Percentiles rank a stretch among this genome's conserved stretches.
These are phyloP conservation scores for Aschersonia sp. DNA, from an alignment of 2,329 filamentous ascomycete genomes.

Conservation along the genomic window DNA sequence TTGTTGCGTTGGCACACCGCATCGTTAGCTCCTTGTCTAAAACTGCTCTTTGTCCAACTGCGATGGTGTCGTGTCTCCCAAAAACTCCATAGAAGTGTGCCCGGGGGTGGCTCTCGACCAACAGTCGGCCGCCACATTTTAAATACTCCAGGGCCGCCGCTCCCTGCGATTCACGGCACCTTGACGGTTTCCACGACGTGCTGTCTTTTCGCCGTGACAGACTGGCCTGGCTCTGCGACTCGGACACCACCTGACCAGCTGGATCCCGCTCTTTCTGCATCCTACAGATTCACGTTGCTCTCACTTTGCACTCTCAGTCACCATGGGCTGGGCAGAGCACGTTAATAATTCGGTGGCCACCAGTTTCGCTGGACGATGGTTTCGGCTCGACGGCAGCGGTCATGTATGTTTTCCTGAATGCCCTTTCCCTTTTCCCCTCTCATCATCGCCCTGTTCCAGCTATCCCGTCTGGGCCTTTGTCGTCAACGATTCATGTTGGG, in stretches of 20 bases:
- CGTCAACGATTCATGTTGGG: background rate
- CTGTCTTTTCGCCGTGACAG: background rate
- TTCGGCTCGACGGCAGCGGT: slow-evolving; percentile 68
- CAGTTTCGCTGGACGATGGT: slow-evolving; percentile 55
- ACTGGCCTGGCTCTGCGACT: background rate
- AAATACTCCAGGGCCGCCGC: background rate
- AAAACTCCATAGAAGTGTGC: background rate
- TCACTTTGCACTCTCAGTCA: background rate
- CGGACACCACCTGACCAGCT: too few species aligned
- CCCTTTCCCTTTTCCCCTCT: background rate
- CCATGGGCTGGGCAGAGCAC: slow-evolving; percentile 34
- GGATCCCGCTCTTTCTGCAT: too few species aligned
- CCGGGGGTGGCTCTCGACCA: background rate
- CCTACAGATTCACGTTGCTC: background rate
- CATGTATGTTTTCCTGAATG: slow-evolving; percentile 45
- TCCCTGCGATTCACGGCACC: too few species aligned
- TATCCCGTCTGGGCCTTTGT: background rate
- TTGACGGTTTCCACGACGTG: background rate
- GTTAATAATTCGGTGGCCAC: slow-evolving; percentile 45
- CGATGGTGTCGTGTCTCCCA: background rate
- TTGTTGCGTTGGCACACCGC: background rate
- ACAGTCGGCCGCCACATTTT: background rate
- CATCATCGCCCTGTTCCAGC: background rate
- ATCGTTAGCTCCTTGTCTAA: background rate
- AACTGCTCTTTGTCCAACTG: background rate